Evolutionary conservation across 2,329 filamentous ascomycete species (phyloP).

Genomic region (Curvularia sp.): DNA sequence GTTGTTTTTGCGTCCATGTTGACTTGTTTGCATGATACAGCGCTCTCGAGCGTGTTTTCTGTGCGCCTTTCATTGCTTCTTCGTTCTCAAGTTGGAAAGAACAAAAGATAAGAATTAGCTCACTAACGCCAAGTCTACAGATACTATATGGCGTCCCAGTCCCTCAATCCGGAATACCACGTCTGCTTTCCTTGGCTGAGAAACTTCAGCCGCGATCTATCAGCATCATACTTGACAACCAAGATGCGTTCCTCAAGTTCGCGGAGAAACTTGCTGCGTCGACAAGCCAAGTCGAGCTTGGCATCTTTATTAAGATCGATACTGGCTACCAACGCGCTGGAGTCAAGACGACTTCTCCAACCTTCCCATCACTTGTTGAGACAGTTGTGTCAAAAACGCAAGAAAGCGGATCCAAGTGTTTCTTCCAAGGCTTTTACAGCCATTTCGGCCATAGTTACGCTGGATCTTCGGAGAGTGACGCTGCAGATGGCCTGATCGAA

Average conservation of each 20-base stretch:
- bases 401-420: conserved; percentile 21
- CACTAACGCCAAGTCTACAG: conserved; percentile 41
- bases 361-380: conserved; percentile 57
- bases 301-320: conserved; percentile 76
- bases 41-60: background rate
- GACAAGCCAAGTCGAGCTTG: conserved; percentile 48
- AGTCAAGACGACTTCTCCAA: conserved; percentile 59
- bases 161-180: conserved; percentile 64
- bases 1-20: background rate
- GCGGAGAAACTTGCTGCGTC: conserved; percentile 42
- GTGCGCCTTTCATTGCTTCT: background rate
- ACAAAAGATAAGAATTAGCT: no score
- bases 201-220: conserved; percentile 62
- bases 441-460: conserved; percentile 77
- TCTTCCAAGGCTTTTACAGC: conserved; percentile 71
- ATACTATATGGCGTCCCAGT: conserved; percentile 77
- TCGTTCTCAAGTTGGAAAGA: background rate
- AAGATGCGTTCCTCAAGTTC: conserved; percentile 55
- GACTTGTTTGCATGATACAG: background rate
- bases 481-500: conserved; percentile 63
- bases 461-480: conserved; percentile 61
- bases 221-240: conserved; percentile 73
- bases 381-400: conserved; percentile 49
- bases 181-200: conserved; percentile 64
- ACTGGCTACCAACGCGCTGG: conserved; percentile 76